These are phyloP conservation scores for Ascobolus immersus DNA, from an alignment of 495 filamentous ascomycete species.

Conservation along the genomic window DNA sequence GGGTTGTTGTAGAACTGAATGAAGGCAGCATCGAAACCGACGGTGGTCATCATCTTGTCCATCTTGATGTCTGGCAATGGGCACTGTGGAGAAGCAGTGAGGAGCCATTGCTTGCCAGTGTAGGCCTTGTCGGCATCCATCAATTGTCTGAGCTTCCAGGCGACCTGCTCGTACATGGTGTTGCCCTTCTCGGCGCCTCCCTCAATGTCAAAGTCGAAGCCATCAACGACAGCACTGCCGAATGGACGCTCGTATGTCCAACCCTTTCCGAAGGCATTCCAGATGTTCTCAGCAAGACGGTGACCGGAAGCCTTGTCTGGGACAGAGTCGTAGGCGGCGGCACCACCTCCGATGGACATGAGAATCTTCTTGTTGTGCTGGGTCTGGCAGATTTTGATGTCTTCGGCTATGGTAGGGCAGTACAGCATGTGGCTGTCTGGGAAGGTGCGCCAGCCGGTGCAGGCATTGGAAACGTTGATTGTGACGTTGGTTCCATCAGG, in stretches of 20 bases:
- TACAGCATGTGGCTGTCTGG: constrained; percentile 24
- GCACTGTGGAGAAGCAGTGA: constrained; percentile 32
- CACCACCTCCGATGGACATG: constrained; percentile 35
- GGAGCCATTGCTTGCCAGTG: constrained; percentile 14
- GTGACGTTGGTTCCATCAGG: background rate
- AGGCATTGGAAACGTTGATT: background rate
- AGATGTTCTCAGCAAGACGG: constrained; percentile 26
- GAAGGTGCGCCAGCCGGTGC: background rate
- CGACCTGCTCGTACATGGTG: constrained; percentile 7
- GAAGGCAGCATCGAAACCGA: constrained; percentile 35
- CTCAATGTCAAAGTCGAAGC: constrained; percentile 34
- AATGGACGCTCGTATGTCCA: constrained; percentile 20
- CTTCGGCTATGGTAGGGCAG: constrained; percentile 34
- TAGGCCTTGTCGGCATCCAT: constrained; percentile 4
- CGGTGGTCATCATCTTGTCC: constrained; percentile 25
- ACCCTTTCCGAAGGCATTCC: constrained; percentile 27
- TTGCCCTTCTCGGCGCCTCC: background rate
- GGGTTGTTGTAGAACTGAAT: constrained; percentile 46
- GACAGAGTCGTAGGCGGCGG: constrained; percentile 29
- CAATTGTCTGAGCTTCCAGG: background rate
- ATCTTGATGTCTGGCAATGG: constrained; percentile 25
- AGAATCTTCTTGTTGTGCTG: constrained; percentile 34
- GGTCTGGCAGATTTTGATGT: constrained; percentile 26
- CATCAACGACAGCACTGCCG: constrained; percentile 28
- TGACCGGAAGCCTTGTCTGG: constrained; percentile 26